These are phyloP conservation scores for Staphylotrichum tortipilum DNA, from an alignment of 495 filamentous ascomycete genomes.

Conservation along the genomic window DNA sequence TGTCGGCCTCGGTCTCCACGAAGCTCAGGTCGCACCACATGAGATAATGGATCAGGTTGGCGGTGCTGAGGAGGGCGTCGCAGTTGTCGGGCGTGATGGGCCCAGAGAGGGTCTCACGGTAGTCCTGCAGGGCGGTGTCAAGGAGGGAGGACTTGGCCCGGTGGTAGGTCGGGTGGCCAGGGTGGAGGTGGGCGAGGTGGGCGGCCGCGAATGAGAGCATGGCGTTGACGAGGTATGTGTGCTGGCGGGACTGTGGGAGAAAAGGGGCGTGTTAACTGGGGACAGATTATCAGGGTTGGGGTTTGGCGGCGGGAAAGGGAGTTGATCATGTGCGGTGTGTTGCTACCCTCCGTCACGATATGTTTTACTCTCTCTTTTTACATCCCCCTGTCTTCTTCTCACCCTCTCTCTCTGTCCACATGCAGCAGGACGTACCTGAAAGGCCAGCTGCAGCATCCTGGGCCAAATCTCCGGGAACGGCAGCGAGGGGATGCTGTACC, in stretches of 20 bases:
- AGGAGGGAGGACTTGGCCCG: constrained; percentile 15
- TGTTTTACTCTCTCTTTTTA: too few relatives aligned
- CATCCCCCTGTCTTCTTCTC: too few relatives aligned
- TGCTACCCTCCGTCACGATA: too few relatives aligned
- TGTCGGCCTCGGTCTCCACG: constrained; percentile 13
- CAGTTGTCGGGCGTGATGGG: constrained; percentile 31
- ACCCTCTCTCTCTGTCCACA: too few relatives aligned
- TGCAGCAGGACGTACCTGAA: constrained; percentile 8
- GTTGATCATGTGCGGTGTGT: too few relatives aligned
- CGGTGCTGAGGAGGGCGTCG: constrained; percentile 27
- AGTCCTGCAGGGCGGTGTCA: constrained; percentile 12
- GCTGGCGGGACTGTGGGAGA: constrained; percentile 5
- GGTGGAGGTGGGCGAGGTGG: constrained; percentile 16
- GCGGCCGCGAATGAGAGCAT: constrained; percentile 21
- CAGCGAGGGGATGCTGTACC: constrained; percentile 15
- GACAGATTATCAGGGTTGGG: too few relatives aligned
- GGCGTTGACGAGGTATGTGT: constrained; percentile 21
- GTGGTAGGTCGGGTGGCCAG: constrained; percentile 7
- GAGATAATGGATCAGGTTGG: constrained; percentile 20
- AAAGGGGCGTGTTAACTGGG: too few relatives aligned
- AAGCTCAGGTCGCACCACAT: constrained; percentile 20
- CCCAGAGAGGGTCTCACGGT: constrained; percentile 12
- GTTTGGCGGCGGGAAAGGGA: too few relatives aligned
- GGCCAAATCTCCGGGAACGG: constrained; percentile 21
- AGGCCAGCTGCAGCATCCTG: constrained; percentile 19